Evolutionary conservation across 1,284 basidiomycete species (phyloP).

Genomic region (Apiotrichum domesticum): DNA sequence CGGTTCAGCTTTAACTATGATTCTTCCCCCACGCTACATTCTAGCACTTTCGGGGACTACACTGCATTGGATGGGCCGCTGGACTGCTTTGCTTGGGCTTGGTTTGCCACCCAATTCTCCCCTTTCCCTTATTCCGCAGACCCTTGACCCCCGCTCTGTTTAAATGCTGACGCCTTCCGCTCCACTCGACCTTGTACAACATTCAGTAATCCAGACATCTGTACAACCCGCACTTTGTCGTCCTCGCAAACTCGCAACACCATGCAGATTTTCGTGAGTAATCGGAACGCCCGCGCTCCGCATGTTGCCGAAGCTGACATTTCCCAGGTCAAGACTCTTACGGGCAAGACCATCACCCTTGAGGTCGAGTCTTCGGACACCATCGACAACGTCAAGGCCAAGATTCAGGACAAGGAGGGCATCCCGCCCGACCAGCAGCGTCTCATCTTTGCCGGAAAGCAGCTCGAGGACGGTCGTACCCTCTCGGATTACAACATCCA

Average conservation of each 20-base stretch:
- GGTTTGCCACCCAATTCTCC: too few relatives aligned
- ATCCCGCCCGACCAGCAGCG: constrained; percentile 81
- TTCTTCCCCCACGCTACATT: too few relatives aligned
- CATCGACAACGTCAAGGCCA: constrained; percentile 95
- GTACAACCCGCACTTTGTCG: not conserved
- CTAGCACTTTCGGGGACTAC: too few relatives aligned
- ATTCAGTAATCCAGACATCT: not conserved
- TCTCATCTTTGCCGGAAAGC: constrained; percentile 96
- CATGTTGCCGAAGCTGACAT: not conserved
- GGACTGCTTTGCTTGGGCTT: too few relatives aligned
- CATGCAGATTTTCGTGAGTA: constrained; percentile 27
- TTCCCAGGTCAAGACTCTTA: not conserved
- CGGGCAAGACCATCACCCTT: constrained; percentile 64
- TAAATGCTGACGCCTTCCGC: too few relatives aligned
- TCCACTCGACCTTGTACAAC: not conserved
- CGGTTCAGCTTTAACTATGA: too few relatives aligned
- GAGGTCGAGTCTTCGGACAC: constrained; percentile 85
- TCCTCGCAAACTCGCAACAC: not conserved
- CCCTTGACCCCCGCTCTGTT: too few relatives aligned
- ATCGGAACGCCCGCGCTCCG: not conserved
- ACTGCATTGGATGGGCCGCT: too few relatives aligned
- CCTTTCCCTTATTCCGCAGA: too few relatives aligned
- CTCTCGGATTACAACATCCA: constrained; percentile 93
- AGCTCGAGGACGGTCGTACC: constrained; percentile 89
- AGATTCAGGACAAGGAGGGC: constrained; percentile 95